Evolutionary conservation across 805 yeast genomes (phyloP).

Genomic region (Metschnikowia colocasiae): DNA sequence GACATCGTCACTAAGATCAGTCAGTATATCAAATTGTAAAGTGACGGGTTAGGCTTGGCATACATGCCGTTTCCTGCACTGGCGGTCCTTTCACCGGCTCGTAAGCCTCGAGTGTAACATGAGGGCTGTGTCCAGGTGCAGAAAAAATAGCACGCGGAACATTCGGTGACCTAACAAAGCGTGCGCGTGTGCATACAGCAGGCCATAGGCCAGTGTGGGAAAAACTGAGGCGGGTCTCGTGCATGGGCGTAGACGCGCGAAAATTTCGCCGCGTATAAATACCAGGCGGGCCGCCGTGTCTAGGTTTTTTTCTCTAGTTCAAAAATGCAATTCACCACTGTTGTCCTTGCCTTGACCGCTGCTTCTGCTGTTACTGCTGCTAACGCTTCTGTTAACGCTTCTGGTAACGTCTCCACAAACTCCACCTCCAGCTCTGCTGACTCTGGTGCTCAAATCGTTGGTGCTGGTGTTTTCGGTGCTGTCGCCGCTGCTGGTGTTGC

Average conservation of each 20-base stretch:
- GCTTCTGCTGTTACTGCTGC: constrained; percentile 67
- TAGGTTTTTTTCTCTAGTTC: neutral
- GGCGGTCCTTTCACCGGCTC: too few relatives aligned
- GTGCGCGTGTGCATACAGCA: neutral
- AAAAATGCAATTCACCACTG: constrained; percentile 69
- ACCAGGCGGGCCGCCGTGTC: neutral
- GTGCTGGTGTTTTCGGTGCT: constrained; percentile 77
- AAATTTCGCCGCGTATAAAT: constrained; percentile 5
- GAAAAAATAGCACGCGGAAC: neutral
- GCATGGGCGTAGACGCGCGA: constrained; percentile 1
- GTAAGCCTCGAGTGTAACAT: neutral
- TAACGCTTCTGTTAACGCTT: constrained; percentile 35
- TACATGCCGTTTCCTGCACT: too few relatives aligned
- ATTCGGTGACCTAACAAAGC: neutral
- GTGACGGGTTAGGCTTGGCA: too few relatives aligned
- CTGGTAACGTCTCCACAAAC: constrained; percentile 40
- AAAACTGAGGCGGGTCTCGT: constrained; percentile 4
- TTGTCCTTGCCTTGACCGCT: constrained; percentile 67
- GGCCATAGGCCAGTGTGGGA: neutral
- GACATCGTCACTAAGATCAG: too few relatives aligned
- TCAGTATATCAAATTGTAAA: too few relatives aligned
- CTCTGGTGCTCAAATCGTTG: constrained; percentile 52
- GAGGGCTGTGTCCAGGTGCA: neutral
- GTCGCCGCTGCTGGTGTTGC: constrained; percentile 82
- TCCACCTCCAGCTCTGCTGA: constrained; percentile 30